A percentile compares a stretch with the other conserved stretches of the same genome.
These are phyloP conservation scores for Blastomyces silverae DNA, from an alignment of 2,329 filamentous ascomycete species.

Conservation along the genomic window DNA sequence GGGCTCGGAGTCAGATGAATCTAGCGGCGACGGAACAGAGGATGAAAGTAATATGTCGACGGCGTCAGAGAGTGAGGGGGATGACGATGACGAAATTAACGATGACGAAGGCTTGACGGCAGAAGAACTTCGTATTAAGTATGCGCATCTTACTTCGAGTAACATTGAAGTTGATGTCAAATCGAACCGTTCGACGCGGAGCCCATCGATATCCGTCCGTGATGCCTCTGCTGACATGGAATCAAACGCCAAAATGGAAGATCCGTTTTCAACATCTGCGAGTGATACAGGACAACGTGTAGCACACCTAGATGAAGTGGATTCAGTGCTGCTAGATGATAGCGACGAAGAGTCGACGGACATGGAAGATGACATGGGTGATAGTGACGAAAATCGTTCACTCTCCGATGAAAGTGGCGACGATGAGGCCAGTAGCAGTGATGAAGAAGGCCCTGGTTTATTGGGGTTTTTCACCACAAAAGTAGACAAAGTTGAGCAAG, in stretches of 20 bases:
- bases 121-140: constrained; percentile 45
- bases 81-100: constrained; percentile 35
- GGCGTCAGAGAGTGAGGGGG: constrained; percentile 41
- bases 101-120: constrained; percentile 43
- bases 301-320: constrained; percentile 37
- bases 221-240: background rate
- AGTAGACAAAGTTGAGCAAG: constrained; percentile 26
- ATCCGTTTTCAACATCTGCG: background rate
- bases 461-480: constrained; percentile 45
- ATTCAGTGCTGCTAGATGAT: constrained; percentile 41
- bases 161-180: constrained; percentile 18
- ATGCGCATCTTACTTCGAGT: constrained; percentile 36
- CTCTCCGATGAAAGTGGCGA: constrained; percentile 40
- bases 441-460: constrained; percentile 43
- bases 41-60: constrained; percentile 48
- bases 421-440: constrained; percentile 41
- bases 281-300: background rate
- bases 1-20: constrained; percentile 62
- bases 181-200: background rate
- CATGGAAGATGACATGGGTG: constrained; percentile 45
- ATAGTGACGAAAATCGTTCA: constrained; percentile 33
- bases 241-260: background rate
- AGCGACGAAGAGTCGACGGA: constrained; percentile 42
- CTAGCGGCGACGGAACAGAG: constrained; percentile 54
- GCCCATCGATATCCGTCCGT: background rate